phyloP scores from a whole-genome alignment of 176 grass and related monocot species.

The Aegilops longissima region DNA sequence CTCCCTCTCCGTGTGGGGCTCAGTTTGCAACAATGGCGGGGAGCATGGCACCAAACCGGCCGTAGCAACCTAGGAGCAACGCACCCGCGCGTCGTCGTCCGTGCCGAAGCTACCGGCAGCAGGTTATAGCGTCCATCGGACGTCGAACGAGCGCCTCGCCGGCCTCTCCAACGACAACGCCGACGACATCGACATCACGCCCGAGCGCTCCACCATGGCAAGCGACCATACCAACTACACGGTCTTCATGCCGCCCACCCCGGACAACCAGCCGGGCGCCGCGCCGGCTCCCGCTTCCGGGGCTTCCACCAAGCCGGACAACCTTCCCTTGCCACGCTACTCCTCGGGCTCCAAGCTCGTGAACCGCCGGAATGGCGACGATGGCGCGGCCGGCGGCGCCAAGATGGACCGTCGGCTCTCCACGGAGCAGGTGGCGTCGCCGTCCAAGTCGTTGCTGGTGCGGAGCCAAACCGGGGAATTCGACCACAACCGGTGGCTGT shows the following conservation, averaged over 20 bases:
- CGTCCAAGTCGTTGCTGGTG: constrained; percentile 66
- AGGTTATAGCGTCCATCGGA: constrained; percentile 31
- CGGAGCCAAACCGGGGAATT: constrained; percentile 70
- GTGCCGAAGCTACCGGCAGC: constrained; percentile 43
- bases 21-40: constrained; percentile 16
- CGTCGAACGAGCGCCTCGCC: constrained; percentile 43
- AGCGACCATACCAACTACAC: constrained; percentile 73
- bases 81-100: constrained; percentile 20
- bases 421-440: constrained; percentile 21
- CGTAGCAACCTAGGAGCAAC: constrained; percentile 17
- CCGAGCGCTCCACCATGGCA: constrained; percentile 46
- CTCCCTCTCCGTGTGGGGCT: neutral
- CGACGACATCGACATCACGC: constrained; percentile 35
- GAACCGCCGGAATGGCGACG: constrained; percentile 31
- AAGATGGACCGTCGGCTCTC: constrained; percentile 58
- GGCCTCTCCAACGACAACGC: constrained; percentile 51
- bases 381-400: constrained; percentile 13
- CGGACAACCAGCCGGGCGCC: constrained; percentile 73
- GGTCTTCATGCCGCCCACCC: constrained; percentile 84
- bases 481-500: constrained; percentile 89
- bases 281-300: neutral
- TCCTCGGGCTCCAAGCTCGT: constrained; percentile 20
- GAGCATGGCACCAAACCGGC: constrained; percentile 12
- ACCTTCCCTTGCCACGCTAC: constrained; percentile 32
- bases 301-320: constrained; percentile 32